Evolutionary conservation across 164 flowering plant species (phyloP).

Genomic region (Piper longum): DNA sequence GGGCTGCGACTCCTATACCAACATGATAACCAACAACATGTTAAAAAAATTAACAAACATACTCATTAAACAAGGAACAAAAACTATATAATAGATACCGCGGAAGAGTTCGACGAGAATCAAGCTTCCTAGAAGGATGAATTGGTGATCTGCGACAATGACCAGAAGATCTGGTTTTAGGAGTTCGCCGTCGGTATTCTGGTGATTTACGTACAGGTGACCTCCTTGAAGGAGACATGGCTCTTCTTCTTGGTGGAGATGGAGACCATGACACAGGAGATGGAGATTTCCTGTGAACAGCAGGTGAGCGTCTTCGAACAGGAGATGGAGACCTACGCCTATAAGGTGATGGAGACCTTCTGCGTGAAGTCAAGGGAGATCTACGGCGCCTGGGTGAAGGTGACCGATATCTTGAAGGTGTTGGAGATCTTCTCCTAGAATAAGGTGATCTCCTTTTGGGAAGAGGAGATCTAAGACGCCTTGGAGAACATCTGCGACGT

Average conservation of each 20-base stretch:
- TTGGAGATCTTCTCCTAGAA: slow-evolving; percentile 13
- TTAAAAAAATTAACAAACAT: neutral
- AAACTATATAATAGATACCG: neutral
- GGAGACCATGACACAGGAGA: slow-evolving; percentile 17
- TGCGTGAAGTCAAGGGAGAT: slow-evolving; percentile 19
- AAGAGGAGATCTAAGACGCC: slow-evolving; percentile 32
- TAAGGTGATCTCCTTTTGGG: slow-evolving; percentile 27
- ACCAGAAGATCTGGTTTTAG: slow-evolving; percentile 16
- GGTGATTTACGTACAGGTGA: slow-evolving; percentile 7
- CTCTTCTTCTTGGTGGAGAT: slow-evolving; percentile 9
- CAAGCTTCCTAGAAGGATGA: slow-evolving; percentile 19
- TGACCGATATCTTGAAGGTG: slow-evolving; percentile 23
- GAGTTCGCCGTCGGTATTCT: no score
- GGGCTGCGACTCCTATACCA: slow-evolving; percentile 21
- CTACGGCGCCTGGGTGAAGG: slow-evolving; percentile 16
- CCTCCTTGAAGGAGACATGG: slow-evolving; percentile 27
- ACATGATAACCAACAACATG: neutral
- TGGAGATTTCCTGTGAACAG: slow-evolving; percentile 13
- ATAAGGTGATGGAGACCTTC: slow-evolving; percentile 14
- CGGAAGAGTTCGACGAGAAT: slow-evolving; percentile 7
- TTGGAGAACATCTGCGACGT: slow-evolving; percentile 29
- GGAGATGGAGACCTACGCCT: slow-evolving; percentile 30
- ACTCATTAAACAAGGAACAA: neutral
- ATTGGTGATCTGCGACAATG: slow-evolving; percentile 31
- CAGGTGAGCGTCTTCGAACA: slow-evolving; percentile 15